Conservation (phyloP, 2,329 filamentous ascomycete species). For the Cephalotrichum gorgonifer region DNA sequence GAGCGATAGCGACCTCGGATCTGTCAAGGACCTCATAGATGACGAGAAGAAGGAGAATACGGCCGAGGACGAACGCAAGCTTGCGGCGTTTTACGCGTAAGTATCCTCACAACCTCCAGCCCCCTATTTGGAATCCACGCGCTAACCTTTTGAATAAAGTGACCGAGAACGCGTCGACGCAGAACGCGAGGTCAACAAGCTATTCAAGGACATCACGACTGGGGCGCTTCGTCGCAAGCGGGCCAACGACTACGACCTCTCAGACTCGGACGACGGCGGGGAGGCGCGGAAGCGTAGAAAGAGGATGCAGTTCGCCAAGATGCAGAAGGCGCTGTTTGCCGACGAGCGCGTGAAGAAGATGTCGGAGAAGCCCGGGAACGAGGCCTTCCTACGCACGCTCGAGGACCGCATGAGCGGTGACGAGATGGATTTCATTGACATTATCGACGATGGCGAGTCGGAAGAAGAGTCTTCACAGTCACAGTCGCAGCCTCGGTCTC, state of each 20-base stretch:
- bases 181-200: slow-evolving; percentile 79
- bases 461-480: slow-evolving; percentile 21
- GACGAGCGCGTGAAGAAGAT: slow-evolving; percentile 90
- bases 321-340: slow-evolving; percentile 77
- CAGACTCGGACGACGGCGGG: slow-evolving; percentile 82
- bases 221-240: slow-evolving; percentile 79
- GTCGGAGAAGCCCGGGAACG: slow-evolving; percentile 76
- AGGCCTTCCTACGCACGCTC: slow-evolving; percentile 82
- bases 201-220: slow-evolving; percentile 87
- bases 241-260: slow-evolving; percentile 71
- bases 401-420: slow-evolving; percentile 72
- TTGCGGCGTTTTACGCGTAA: slow-evolving; percentile 85
- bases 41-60: slow-evolving; percentile 32
- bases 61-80: slow-evolving; percentile 64
- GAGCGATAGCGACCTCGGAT: slow-evolving; percentile 54
- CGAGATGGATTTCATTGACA: slow-evolving; percentile 64
- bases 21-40: slow-evolving; percentile 81
- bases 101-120: slow-evolving; percentile 24
- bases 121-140: background rate
- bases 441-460: slow-evolving; percentile 17
- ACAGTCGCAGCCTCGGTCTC: slow-evolving; percentile 15
- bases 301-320: slow-evolving; percentile 78
- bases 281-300: slow-evolving; percentile 71
- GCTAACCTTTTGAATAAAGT: slow-evolving; percentile 30
- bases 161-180: slow-evolving; percentile 71